phyloP scores from a whole-genome alignment of 2,329 filamentous ascomycete species.

The Claviceps africana region DNA sequence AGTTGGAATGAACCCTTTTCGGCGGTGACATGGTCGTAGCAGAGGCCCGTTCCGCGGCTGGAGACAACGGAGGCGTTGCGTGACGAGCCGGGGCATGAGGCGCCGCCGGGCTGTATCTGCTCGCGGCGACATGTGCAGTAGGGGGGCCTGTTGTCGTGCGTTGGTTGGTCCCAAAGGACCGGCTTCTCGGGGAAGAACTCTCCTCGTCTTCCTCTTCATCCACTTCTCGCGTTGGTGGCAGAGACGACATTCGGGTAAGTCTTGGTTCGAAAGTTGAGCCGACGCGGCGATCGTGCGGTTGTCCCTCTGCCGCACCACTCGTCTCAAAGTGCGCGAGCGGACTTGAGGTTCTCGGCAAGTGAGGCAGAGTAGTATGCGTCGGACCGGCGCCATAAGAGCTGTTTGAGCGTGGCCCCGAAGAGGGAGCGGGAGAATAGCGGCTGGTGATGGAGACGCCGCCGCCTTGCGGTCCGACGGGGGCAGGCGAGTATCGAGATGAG shows the following conservation, averaged over 20 bases:
- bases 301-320: conserved; percentile 29
- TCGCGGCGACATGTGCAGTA: conserved; percentile 16
- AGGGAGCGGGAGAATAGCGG: conserved; percentile 40
- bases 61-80: conserved; percentile 32
- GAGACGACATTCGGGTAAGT: conserved; percentile 39
- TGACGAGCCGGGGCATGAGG: conserved; percentile 22
- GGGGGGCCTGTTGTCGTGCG: conserved; percentile 4
- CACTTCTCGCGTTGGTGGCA: conserved; percentile 48
- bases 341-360: conserved; percentile 51
- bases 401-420: conserved; percentile 23
- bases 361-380: conserved; percentile 35
- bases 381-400: conserved; percentile 26
- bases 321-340: conserved; percentile 51
- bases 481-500: conserved; percentile 48
- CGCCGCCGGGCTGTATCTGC: conserved; percentile 25
- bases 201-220: conserved; percentile 39
- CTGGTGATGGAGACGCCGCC: conserved; percentile 23
- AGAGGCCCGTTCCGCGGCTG: conserved; percentile 22
- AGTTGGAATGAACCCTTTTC: conserved; percentile 38
- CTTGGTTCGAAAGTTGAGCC: conserved; percentile 42
- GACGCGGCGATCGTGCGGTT: conserved; percentile 31
- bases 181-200: conserved; percentile 8
- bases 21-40: conserved; percentile 37
- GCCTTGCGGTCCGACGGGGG: conserved; percentile 28
- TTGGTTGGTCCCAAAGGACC: conserved; percentile 15